Percentiles rank a stretch among this genome's conserved stretches.
Conservation (phyloP, 2,329 filamentous ascomycete genomes). For the Trichoderma lentiforme region DNA sequence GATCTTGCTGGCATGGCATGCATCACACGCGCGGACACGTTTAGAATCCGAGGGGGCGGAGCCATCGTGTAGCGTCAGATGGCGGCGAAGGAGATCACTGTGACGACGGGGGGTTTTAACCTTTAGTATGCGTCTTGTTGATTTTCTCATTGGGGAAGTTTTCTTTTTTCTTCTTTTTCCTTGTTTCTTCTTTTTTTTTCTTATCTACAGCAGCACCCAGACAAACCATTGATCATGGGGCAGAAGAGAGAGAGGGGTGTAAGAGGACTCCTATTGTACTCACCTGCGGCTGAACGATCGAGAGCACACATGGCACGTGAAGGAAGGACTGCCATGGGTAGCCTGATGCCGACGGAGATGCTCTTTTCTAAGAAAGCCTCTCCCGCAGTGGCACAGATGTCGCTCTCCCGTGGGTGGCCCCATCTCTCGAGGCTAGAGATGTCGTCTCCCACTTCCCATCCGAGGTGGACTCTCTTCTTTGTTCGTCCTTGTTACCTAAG, state of each 20-base stretch:
- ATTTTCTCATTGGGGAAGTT: not conserved
- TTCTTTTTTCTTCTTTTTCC: not conserved
- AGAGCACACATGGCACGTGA: slow-evolving; percentile 36
- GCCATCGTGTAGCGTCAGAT: slow-evolving; percentile 35
- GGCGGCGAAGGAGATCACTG: slow-evolving; percentile 39
- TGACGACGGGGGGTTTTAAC: not conserved
- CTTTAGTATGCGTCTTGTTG: slow-evolving; percentile 8
- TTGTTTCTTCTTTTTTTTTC: not conserved
- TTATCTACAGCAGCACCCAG: not conserved
- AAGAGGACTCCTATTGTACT: slow-evolving; percentile 20
- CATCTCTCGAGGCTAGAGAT: slow-evolving; percentile 4
- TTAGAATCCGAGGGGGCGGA: slow-evolving; percentile 31
- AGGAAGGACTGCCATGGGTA: slow-evolving; percentile 35
- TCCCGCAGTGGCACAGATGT: slow-evolving; percentile 40
- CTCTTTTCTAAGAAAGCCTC: slow-evolving; percentile 40
- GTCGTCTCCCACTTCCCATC: slow-evolving; percentile 10
- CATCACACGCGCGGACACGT: slow-evolving; percentile 40
- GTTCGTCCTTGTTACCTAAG: not conserved
- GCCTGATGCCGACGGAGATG: slow-evolving; percentile 40
- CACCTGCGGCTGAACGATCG: slow-evolving; percentile 40
- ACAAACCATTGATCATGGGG: not conserved
- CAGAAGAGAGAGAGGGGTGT: not conserved
- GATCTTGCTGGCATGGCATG: slow-evolving; percentile 44
- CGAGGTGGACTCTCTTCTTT: slow-evolving; percentile 6
- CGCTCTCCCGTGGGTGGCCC: slow-evolving; percentile 22